phyloP scores from a whole-genome alignment of 176 grass and related monocot species.

The Oryza officinalis region DNA sequence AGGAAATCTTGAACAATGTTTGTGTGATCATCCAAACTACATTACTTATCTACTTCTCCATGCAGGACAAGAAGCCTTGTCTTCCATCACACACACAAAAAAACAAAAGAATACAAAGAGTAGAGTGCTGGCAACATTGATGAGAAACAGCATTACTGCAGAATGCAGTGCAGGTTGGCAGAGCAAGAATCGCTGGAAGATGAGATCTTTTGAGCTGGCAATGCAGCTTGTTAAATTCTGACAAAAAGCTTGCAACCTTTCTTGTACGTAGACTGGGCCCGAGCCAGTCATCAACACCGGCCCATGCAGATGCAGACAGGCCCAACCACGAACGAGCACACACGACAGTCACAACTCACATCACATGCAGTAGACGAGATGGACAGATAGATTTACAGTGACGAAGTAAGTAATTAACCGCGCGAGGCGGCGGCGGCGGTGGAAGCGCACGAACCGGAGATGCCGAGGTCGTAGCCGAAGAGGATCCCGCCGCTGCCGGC shows the following conservation, averaged over 20 bases:
- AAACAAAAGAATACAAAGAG: not conserved
- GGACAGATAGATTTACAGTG: not conserved
- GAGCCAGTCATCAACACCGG: not conserved
- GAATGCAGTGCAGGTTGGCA: not conserved
- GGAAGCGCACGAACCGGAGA: constrained; percentile 50
- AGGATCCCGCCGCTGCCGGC: constrained; percentile 86
- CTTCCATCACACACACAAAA: no score
- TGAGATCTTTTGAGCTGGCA: not conserved
- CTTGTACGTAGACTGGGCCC: not conserved
- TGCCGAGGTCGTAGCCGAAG: constrained; percentile 94
- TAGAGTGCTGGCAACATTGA: not conserved
- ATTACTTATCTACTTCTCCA: not conserved
- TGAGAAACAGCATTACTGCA: not conserved
- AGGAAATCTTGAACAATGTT: not conserved
- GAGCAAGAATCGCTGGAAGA: not conserved
- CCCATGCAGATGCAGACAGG: not conserved
- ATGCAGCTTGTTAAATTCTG: not conserved
- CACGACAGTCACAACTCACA: not conserved
- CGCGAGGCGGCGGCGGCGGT: not conserved
- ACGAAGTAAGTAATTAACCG: not conserved
- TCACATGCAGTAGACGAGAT: not conserved
- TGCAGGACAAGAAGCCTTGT: not conserved
- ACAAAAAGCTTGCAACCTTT: not conserved
- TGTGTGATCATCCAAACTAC: not conserved
- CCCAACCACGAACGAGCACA: not conserved